phyloP scores from a whole-genome alignment of 1,284 basidiomycete species.

The Crepidotus sp. region DNA sequence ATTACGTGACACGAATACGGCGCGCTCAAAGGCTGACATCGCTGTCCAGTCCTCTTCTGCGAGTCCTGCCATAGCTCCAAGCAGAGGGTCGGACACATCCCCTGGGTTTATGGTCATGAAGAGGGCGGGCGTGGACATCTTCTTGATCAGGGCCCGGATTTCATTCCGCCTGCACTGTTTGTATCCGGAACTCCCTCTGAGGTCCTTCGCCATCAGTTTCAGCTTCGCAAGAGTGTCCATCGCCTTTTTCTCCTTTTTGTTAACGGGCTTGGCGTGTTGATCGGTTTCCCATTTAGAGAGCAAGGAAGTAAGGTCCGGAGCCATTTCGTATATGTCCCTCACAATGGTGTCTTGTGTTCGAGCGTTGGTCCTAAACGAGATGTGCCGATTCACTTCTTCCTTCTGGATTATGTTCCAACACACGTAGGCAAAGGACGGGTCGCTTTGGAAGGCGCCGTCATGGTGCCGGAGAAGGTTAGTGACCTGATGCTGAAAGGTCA shows the following conservation, averaged over 20 bases:
- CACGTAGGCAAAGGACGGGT: constrained; percentile 5
- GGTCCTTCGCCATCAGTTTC: neutral
- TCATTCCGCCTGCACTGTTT: constrained; percentile 5
- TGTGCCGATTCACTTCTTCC: neutral
- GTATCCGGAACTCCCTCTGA: constrained; percentile 5
- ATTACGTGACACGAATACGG: too few relatives aligned
- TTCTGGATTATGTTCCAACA: constrained; percentile 12
- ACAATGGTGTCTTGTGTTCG: neutral
- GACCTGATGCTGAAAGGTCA: neutral
- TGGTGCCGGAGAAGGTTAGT: neutral
- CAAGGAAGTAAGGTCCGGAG: neutral
- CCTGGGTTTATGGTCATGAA: constrained; percentile 1
- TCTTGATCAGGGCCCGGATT: constrained; percentile 3
- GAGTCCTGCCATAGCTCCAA: neutral
- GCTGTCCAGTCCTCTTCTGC: neutral
- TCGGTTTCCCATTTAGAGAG: constrained; percentile 1
- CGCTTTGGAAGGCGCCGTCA: neutral
- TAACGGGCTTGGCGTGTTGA: neutral
- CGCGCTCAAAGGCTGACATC: neutral
- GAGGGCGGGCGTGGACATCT: neutral
- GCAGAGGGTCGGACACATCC: neutral
- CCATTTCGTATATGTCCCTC: neutral
- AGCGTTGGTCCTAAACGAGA: neutral
- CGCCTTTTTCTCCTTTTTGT: neutral
- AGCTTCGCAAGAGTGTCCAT: neutral